These are phyloP conservation scores for Leishmania arabica DNA, from an alignment of 208 protist species.

Conservation along the genomic window DNA sequence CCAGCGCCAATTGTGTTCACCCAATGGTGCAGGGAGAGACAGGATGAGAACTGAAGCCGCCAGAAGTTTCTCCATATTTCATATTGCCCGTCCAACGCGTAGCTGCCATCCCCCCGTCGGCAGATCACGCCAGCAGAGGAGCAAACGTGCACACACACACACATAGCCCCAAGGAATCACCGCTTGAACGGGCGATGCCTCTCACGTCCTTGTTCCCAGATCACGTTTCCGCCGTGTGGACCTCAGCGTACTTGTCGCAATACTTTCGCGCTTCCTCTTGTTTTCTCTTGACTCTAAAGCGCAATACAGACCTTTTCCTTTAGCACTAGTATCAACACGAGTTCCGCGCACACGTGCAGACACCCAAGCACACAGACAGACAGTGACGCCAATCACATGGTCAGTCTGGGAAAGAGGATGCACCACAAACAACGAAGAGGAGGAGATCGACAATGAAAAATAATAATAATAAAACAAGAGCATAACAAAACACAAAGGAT, in stretches of 20 bases:
- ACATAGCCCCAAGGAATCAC: too few relatives aligned
- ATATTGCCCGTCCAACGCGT: not conserved
- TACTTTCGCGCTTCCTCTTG: not conserved
- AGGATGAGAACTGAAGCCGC: not conserved
- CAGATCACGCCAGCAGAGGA: not conserved
- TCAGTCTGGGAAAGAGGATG: not conserved
- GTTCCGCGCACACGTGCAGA: not conserved
- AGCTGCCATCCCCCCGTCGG: not conserved
- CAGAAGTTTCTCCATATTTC: not conserved
- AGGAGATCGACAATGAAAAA: too few relatives aligned
- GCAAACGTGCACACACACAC: not conserved
- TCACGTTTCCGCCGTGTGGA: not conserved
- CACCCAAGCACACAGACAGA: not conserved
- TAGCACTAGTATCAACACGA: not conserved
- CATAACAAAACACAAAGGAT: not conserved
- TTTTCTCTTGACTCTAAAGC: not conserved
- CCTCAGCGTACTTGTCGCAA: not conserved
- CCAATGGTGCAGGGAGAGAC: conserved; percentile 2
- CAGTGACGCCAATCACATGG: not conserved
- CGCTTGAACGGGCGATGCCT: not conserved
- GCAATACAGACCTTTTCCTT: not conserved
- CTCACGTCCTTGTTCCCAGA: not conserved
- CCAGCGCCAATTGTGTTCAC: not conserved
- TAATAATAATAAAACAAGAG: conserved; percentile 1
- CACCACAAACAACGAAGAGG: not conserved